These are phyloP conservation scores for Vinca minor DNA, from an alignment of 257 asterid species.

Conservation along the genomic window DNA sequence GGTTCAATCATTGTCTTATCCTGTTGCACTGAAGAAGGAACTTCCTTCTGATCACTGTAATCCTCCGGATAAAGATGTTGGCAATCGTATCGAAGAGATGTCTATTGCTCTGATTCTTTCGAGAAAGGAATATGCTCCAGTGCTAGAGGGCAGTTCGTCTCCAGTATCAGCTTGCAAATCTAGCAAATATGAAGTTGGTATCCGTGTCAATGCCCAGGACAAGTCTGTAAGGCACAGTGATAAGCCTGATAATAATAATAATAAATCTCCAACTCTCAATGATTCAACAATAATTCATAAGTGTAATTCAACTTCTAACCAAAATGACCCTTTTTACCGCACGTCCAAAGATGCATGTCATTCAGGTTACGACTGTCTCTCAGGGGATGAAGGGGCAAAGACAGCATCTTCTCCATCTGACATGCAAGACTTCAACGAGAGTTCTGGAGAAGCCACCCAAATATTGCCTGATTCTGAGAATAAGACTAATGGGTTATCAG, in stretches of 20 bases:
- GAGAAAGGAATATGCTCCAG: slow-evolving; percentile 34
- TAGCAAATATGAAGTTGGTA: slow-evolving; percentile 27
- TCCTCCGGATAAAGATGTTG: slow-evolving; percentile 22
- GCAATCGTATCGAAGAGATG: slow-evolving; percentile 29
- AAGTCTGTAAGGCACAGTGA: slow-evolving; percentile 17
- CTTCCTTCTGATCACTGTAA: slow-evolving; percentile 23
- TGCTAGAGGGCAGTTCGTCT: slow-evolving; percentile 31
- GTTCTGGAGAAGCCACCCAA: slow-evolving; percentile 39
- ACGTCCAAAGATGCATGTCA: slow-evolving; percentile 32
- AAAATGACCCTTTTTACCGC: slow-evolving; percentile 24
- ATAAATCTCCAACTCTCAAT: slow-evolving; percentile 14
- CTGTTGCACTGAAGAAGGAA: slow-evolving; percentile 21
- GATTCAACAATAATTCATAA: slow-evolving; percentile 7
- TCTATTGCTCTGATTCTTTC: slow-evolving; percentile 36
- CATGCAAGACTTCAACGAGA: slow-evolving; percentile 38
- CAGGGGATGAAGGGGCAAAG: slow-evolving; percentile 49
- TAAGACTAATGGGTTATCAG: slow-evolving; percentile 36
- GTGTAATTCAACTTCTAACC: slow-evolving; percentile 11
- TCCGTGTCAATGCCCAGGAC: slow-evolving; percentile 29
- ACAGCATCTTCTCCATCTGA: slow-evolving; percentile 39
- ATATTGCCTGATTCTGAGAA: slow-evolving; percentile 35
- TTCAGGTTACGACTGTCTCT: slow-evolving; percentile 28
- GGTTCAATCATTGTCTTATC: slow-evolving; percentile 17
- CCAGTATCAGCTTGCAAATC: slow-evolving; percentile 27
- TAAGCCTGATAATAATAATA: slow-evolving; percentile 16